Evolutionary conservation across 1,139 yeast genomes (phyloP), one percentile per base, ranked within the genome.

Genomic region (Geotrichum fermentans): DNA sequence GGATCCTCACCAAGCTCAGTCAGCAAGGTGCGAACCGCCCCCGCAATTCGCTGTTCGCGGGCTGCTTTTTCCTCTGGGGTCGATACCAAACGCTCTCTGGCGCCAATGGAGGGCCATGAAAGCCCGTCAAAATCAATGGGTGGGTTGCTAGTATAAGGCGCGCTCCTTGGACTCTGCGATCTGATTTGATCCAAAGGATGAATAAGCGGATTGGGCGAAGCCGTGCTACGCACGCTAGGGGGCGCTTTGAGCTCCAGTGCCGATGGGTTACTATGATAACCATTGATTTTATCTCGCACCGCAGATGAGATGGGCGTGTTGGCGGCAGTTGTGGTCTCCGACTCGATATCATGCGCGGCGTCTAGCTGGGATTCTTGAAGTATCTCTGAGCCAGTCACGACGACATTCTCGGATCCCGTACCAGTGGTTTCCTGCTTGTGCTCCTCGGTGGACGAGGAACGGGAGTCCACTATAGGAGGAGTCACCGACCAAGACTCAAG

Each of bases 61-160:
- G 67, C 70, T 43, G 67, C 63, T 13, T 82, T 79, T 57, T 83
- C 87, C 42, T 75, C 82, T 3, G 75, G 71, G 2, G 81, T 79
- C 53, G 82, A 79, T 49, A 82, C 88, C 17, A 86, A 75, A 47
- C 97, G 73, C 24, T 67, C 67, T 52, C 95, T 73, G 5, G 97
- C 92, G 4, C 97, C 97, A n/a, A 74, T 62, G 20, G 92, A 82
- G 20, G 97, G 97, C 96, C 96, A 89, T 34, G 96, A 87, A 45
- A 89, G 75, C 0, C 96, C 97, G 66, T 89, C 96, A 45, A 76
- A 79, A 62, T 89, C 96, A 39, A 89, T 83, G 6, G 96, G 94
- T 1, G 96, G 92, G 56, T 80, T 82, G 47, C 83, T 67, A 1
- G 95, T 85, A 63, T 82, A 84, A 29, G 96, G 95, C 4, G 90